Evolutionary conservation across 805 yeast species (phyloP).

Genomic region (Priceomyces haplophilus): DNA sequence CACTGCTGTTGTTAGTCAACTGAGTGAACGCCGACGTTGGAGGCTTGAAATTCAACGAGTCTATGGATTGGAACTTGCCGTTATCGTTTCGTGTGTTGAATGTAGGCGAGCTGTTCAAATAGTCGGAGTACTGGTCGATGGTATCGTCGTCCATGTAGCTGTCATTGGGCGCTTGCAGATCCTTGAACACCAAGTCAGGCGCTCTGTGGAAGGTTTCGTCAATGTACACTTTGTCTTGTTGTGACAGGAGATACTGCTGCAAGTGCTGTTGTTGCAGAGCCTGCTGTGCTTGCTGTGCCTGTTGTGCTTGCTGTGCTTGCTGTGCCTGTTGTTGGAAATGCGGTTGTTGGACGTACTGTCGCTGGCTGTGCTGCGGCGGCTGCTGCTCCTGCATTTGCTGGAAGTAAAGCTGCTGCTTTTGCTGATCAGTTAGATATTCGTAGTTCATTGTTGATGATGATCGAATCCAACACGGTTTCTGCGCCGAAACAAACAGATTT

Average conservation of each 20-base stretch:
- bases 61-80: conserved; percentile 36
- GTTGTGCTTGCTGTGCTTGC: conserved; percentile 17
- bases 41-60: conserved; percentile 37
- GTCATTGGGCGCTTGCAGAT: conserved; percentile 13
- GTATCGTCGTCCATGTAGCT: conserved; percentile 43
- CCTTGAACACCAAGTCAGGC: conserved; percentile 3
- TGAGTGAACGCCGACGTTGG: conserved; percentile 36
- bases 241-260: conserved; percentile 8
- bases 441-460: conserved; percentile 21
- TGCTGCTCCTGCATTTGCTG: conserved; percentile 23
- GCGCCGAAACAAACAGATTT: no score
- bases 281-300: conserved; percentile 13
- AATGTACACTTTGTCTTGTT: conserved; percentile 5
- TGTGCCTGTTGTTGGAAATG: conserved; percentile 16
- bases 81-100: conserved; percentile 8
- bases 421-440: conserved; percentile 29
- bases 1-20: conserved; percentile 36
- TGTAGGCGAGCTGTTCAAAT: conserved; percentile 25
- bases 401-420: conserved; percentile 27
- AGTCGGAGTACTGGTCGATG: conserved; percentile 14
- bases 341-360: conserved; percentile 10
- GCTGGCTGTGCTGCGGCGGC: conserved; percentile 14
- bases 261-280: conserved; percentile 9
- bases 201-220: conserved; percentile 4
- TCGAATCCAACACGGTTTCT: neutral